A percentile compares a stretch with the other conserved stretches of the same genome.
Conservation (phyloP, 306 rosid genomes). For the Bauhinia variegata region DNA sequence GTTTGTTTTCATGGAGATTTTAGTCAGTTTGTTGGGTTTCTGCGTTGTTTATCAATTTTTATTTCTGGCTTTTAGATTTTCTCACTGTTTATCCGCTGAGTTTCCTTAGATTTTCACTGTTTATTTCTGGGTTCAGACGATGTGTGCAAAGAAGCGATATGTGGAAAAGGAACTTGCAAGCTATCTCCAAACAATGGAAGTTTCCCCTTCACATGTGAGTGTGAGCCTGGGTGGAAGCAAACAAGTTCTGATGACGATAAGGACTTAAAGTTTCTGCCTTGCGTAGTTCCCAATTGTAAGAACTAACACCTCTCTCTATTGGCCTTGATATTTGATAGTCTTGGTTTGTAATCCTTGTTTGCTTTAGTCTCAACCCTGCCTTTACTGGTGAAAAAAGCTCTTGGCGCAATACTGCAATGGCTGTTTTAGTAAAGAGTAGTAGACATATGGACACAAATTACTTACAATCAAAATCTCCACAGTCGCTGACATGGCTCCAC, state of each 20-base stretch:
- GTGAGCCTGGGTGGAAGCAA: slow-evolving; percentile 81
- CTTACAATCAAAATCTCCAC: too few species aligned
- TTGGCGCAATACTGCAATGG: neutral
- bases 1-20: slow-evolving; percentile 1
- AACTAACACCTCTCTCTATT: slow-evolving; percentile 10
- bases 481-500: too few species aligned
- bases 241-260: slow-evolving; percentile 36
- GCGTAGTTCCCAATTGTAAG: slow-evolving; percentile 83
- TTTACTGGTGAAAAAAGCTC: neutral
- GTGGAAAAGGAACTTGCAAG: slow-evolving; percentile 89
- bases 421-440: neutral
- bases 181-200: slow-evolving; percentile 57
- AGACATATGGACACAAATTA: too few species aligned
- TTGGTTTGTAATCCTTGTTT: slow-evolving; percentile 1
- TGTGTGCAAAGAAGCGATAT: slow-evolving; percentile 64
- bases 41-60: neutral
- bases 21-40: neutral
- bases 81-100: slow-evolving; percentile 6
- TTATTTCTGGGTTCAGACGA: slow-evolving; percentile 55
- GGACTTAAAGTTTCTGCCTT: slow-evolving; percentile 70
- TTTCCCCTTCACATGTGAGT: slow-evolving; percentile 67
- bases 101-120: slow-evolving; percentile 3
- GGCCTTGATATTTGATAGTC: neutral
- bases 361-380: slow-evolving; percentile 6
- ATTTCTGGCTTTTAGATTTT: slow-evolving; percentile 12